These are phyloP conservation scores for Colletotrichum horii DNA, from an alignment of 2,329 filamentous ascomycete genomes.

Conservation along the genomic window DNA sequence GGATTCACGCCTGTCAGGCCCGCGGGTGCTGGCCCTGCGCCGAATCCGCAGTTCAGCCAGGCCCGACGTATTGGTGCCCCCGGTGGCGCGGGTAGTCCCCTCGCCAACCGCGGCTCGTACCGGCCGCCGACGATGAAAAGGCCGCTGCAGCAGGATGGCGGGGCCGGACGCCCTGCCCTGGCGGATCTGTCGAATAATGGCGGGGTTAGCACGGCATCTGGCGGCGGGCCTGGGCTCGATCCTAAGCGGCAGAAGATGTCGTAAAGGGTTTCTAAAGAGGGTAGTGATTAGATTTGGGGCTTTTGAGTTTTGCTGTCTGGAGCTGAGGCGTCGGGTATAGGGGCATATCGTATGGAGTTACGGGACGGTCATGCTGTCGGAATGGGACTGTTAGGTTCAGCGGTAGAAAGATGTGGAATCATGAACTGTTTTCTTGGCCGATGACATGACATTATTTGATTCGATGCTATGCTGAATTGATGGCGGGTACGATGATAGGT, in stretches of 20 bases:
- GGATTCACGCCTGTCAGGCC: constrained; percentile 21
- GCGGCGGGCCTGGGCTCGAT: constrained; percentile 39
- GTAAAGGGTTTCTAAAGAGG: neutral
- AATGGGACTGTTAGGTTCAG: neutral
- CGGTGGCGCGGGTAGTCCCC: constrained; percentile 56
- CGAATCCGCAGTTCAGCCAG: constrained; percentile 60
- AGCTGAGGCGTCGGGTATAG: constrained; percentile 1
- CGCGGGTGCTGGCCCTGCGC: constrained; percentile 25
- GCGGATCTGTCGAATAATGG: constrained; percentile 57
- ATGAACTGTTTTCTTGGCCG: neutral
- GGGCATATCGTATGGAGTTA: neutral
- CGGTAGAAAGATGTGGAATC: neutral
- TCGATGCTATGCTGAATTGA: neutral
- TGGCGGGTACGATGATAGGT: neutral
- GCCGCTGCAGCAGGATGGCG: constrained; percentile 27
- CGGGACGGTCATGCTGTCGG: neutral
- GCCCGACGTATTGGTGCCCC: constrained; percentile 65
- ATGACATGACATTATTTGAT: neutral
- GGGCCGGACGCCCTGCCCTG: constrained; percentile 46
- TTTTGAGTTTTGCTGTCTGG: neutral
- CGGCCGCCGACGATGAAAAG: constrained; percentile 59
- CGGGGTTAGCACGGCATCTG: constrained; percentile 23
- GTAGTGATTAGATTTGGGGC: neutral
- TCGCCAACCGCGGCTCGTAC: constrained; percentile 64
- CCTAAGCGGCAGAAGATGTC: constrained; percentile 57